Evolutionary conservation across 2,329 filamentous ascomycete genomes (phyloP).

Genomic region (Colletotrichum sp.): DNA sequence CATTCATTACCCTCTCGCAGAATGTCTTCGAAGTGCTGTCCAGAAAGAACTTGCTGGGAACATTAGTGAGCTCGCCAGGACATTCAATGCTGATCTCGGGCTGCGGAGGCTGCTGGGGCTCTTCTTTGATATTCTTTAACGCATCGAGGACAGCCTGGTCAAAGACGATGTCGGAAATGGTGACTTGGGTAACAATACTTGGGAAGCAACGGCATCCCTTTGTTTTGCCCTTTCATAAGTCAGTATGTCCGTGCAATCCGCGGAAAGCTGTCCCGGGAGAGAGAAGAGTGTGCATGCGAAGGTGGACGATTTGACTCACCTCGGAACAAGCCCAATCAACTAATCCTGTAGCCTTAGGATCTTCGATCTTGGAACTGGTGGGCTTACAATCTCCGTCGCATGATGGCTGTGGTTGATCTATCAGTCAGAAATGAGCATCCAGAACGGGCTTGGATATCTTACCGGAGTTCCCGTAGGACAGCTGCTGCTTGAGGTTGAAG

Average conservation of each 20-base stretch:
- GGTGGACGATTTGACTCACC: background rate
- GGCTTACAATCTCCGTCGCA: background rate
- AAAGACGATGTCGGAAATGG: background rate
- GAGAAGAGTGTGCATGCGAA: too few species aligned
- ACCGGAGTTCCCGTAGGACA: background rate
- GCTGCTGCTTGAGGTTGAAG: background rate
- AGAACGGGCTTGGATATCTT: fast-evolving
- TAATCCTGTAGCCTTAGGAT: background rate
- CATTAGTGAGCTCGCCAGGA: background rate
- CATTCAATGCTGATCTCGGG: background rate
- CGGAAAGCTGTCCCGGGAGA: too few species aligned
- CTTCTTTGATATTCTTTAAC: background rate
- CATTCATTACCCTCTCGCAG: background rate
- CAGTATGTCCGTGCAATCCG: background rate
- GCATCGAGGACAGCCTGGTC: background rate
- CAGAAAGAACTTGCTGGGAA: background rate
- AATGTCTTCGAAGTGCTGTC: background rate
- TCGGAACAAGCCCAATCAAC: background rate
- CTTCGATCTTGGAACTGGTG: fast-evolving
- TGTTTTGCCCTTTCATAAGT: background rate
- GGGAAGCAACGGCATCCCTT: background rate
- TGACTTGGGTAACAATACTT: background rate
- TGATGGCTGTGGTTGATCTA: background rate
- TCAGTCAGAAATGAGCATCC: background rate
- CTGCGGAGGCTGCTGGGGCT: background rate